A percentile compares a stretch with the other conserved stretches of the same genome.
Conservation (phyloP, 371 early-diverging fungal species). For the Saksenaea oblongispora region DNA sequence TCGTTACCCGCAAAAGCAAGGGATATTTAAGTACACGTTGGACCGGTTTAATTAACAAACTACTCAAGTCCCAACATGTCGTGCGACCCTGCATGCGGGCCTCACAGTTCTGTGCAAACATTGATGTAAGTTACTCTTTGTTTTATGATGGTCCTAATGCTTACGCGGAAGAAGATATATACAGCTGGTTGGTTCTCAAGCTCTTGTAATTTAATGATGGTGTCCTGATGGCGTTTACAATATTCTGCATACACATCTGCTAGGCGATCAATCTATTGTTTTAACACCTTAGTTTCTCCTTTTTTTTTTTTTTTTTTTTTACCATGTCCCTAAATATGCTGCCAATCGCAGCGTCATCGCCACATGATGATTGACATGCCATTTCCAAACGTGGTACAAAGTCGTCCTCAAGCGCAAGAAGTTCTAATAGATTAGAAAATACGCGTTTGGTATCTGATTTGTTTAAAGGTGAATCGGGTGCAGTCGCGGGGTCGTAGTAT, state of each 20-base stretch:
- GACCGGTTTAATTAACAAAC: slow-evolving; percentile 81
- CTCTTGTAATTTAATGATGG: slow-evolving; percentile 61
- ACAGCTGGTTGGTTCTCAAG: slow-evolving; percentile 48
- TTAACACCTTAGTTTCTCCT: neutral
- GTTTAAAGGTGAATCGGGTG: slow-evolving; percentile 30
- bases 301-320: slow-evolving; percentile 6
- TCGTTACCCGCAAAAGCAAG: slow-evolving; percentile 59
- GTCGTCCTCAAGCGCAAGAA: slow-evolving; percentile 55
- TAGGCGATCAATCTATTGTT: slow-evolving; percentile 47
- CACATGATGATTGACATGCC: slow-evolving; percentile 33
- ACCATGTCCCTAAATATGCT: slow-evolving; percentile 60
- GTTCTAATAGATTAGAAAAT: slow-evolving; percentile 61
- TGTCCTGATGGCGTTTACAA: slow-evolving; percentile 76
- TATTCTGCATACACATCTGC: slow-evolving; percentile 72
- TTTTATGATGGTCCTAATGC: slow-evolving; percentile 18
- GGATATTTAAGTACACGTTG: slow-evolving; percentile 84
- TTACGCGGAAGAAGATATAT: slow-evolving; percentile 56
- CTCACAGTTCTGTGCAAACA: slow-evolving; percentile 35
- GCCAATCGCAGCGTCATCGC: slow-evolving; percentile 36
- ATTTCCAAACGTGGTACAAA: slow-evolving; percentile 49
- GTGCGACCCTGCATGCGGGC: slow-evolving; percentile 61
- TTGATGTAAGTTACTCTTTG: slow-evolving; percentile 51
- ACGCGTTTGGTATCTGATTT: slow-evolving; percentile 57
- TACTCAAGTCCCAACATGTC: slow-evolving; percentile 75
- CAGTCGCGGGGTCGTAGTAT: slow-evolving; percentile 35